Conservation (phyloP, 129 eudicot genomes). For the Flaveria trinervia region DNA sequence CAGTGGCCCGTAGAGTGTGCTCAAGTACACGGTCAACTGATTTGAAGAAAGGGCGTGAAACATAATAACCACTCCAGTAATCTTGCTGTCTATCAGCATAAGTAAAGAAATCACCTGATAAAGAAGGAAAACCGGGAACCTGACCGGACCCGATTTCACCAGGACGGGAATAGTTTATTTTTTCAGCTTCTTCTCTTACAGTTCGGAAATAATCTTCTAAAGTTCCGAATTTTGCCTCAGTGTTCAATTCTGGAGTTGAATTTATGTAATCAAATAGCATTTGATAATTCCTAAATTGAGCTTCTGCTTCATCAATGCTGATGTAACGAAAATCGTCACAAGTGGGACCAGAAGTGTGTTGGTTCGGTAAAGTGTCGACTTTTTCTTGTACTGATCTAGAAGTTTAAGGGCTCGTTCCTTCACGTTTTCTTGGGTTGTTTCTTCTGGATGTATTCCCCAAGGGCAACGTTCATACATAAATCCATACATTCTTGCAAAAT, state of each 20-base stretch:
- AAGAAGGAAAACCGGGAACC: conserved; percentile 85
- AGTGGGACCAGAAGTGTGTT: conserved; percentile 94
- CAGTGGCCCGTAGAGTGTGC: conserved; percentile 92
- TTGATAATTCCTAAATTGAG: conserved; percentile 93
- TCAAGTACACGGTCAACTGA: conserved; percentile 98
- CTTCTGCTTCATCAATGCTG: conserved; percentile 97
- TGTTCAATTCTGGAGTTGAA: conserved; percentile 71
- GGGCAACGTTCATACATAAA: conserved; percentile 92
- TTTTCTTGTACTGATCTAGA: conserved; percentile 89
- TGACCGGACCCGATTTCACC: conserved; percentile 90
- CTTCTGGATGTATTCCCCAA: conserved; percentile 90
- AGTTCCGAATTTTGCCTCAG: conserved; percentile 92
- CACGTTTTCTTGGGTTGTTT: conserved; percentile 83
- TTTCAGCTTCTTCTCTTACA: conserved; percentile 82
- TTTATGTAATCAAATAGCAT: conserved; percentile 89
- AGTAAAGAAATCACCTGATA: conserved; percentile 95
- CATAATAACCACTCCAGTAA: conserved; percentile 99
- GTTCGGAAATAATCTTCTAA: conserved; percentile 91
- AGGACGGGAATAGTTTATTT: conserved; percentile 73
- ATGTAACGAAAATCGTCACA: conserved; percentile 94
- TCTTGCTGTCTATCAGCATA: conserved; percentile 95
- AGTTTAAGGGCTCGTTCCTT: conserved; percentile 76
- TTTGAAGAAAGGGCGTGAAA: conserved; percentile 97
- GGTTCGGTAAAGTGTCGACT: conserved; percentile 88
- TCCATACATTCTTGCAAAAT: conserved; percentile 90